Evolutionary conservation across 2,329 filamentous ascomycete species (phyloP).

Genomic region (Aureobasidium sp.): DNA sequence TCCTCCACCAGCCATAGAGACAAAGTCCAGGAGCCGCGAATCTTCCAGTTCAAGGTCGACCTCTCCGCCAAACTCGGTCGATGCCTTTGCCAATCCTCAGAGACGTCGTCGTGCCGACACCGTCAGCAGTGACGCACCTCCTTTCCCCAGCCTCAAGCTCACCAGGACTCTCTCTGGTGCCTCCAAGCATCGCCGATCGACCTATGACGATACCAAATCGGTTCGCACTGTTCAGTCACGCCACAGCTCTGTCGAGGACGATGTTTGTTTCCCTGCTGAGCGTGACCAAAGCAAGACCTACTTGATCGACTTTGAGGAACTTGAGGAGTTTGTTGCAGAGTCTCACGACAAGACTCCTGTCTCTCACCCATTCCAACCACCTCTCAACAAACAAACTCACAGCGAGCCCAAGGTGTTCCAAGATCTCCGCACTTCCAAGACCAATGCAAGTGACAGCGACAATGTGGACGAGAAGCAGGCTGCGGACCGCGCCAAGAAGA

Average conservation of each 20-base stretch:
- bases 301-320: slow-evolving; percentile 90
- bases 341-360: slow-evolving; percentile 52
- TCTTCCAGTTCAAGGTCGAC: slow-evolving; percentile 67
- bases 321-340: slow-evolving; percentile 89
- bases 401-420: slow-evolving; percentile 57
- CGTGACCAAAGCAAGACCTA: slow-evolving; percentile 78
- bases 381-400: slow-evolving; percentile 31
- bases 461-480: slow-evolving; percentile 34
- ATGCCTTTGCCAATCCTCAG: slow-evolving; percentile 93
- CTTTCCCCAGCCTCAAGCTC: slow-evolving; percentile 64
- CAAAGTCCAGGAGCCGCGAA: slow-evolving; percentile 30
- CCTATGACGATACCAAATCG: slow-evolving; percentile 64
- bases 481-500: slow-evolving; percentile 40
- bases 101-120: slow-evolving; percentile 81
- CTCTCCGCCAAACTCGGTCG: slow-evolving; percentile 97
- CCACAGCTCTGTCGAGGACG: slow-evolving; percentile 78
- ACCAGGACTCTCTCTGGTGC: slow-evolving; percentile 76
- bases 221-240: slow-evolving; percentile 67
- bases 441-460: slow-evolving; percentile 33
- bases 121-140: slow-evolving; percentile 61
- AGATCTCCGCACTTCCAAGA: slow-evolving; percentile 57
- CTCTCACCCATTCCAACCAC: slow-evolving; percentile 41
- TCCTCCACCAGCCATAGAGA: neutral
- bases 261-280: slow-evolving; percentile 90
- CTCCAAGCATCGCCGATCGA: slow-evolving; percentile 68